Base-by-base conservation (phyloP, 2,329 filamentous ascomycete genomes). In the Zasmidium cellare region DNA sequence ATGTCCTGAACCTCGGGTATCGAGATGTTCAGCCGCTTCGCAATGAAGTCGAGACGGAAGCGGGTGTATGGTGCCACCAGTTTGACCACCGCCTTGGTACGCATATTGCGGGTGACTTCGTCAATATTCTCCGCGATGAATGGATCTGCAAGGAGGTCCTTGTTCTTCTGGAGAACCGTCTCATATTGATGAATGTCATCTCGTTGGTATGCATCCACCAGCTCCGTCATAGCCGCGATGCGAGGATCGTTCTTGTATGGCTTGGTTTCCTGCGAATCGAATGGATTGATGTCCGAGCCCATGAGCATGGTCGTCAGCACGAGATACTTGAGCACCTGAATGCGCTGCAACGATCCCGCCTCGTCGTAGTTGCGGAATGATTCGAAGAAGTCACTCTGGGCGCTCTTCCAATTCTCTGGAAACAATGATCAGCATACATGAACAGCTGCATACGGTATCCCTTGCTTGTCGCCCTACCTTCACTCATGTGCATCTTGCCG, bases 401-500 rank as follows among this genome's bases (percentile, higher is more conserved):
- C 94, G 70, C 92, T 91, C 74, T 94, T 91, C 94, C 94, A 99
- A 74, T 97, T 97, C 79, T 97, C 94, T 82, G 66, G 47, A 41
- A 25, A 50, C 35, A 31, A 19, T 41, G 24, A 59, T 72, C 58
- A 71, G 71, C 60, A 50, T 22, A 53, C 56, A 53, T 44, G 31
- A 59, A 58, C 47, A 14, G 22, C 44, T 60, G 47, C 55, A 58
- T 44, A 14, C 16, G 49, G 50, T 24, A 57, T 59, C 57, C 61
- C 65, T 72, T 75, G 57, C 58, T 50, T 51, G 22, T 20, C 44
- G 45, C 38, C 78, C 69, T 74, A 76, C 78, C 78, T 81, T 99
- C 94, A 74, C 90, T 94, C 94, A 99, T 97, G 79, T 97, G 92
- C 94, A 99, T 99, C 81, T 99, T 99, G 68, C 94, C 94, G 69